Percentiles rank a stretch among this genome's conserved stretches.
phyloP scores from a whole-genome alignment of 2,329 filamentous ascomycete species.

The Monilinia fructigena region DNA sequence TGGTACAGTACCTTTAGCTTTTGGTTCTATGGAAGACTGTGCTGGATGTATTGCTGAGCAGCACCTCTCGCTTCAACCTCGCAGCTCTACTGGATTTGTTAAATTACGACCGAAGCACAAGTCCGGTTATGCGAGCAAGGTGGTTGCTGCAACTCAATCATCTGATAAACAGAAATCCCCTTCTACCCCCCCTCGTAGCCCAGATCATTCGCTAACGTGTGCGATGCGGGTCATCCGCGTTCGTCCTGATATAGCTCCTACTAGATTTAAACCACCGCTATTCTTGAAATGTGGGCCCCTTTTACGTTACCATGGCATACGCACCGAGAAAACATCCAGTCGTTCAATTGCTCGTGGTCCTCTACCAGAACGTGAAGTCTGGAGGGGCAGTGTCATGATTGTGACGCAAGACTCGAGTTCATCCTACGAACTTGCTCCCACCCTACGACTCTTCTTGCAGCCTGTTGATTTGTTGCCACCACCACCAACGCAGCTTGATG shows the following conservation, averaged over 20 bases:
- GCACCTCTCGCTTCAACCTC: slow-evolving; percentile 5
- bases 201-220: slow-evolving; percentile 40
- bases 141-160: slow-evolving; percentile 17
- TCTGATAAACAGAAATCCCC: slow-evolving; percentile 10
- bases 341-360: slow-evolving; percentile 40
- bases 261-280: slow-evolving; percentile 77
- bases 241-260: slow-evolving; percentile 46
- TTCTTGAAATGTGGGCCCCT: slow-evolving; percentile 89
- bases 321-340: slow-evolving; percentile 53
- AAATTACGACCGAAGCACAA: slow-evolving; percentile 21
- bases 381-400: slow-evolving; percentile 94
- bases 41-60: slow-evolving; percentile 28
- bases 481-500: slow-evolving; percentile 67
- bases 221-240: slow-evolving; percentile 42
- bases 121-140: slow-evolving; percentile 24
- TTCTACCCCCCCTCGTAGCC: slow-evolving; percentile 15
- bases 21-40: slow-evolving; percentile 26
- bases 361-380: slow-evolving; percentile 68
- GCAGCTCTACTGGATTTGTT: slow-evolving; percentile 14
- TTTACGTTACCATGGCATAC: slow-evolving; percentile 83
- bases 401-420: slow-evolving; percentile 84
- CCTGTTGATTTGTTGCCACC: slow-evolving; percentile 79
- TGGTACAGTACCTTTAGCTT: slow-evolving; percentile 44
- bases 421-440: slow-evolving; percentile 78
- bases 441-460: slow-evolving; percentile 80